Evolutionary conservation across 257 asterid species (phyloP), one percentile per base, ranked within the genome.

Genomic region (Forsythia viridissima): DNA sequence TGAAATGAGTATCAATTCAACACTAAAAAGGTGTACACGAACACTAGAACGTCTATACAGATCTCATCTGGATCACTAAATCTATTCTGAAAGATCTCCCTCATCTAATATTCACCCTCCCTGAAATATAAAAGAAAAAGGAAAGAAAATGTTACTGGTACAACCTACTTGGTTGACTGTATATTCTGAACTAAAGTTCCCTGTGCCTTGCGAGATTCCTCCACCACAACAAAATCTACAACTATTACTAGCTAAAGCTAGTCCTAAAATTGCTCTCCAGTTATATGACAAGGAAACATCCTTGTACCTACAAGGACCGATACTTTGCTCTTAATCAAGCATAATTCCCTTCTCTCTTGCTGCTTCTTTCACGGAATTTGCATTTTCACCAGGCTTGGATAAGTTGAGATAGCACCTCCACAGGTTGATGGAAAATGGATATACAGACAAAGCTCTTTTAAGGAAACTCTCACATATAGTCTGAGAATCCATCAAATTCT

Each of bases 401-500:
- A 80, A 57, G 34, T 68, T 72, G 73, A 84, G 79, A 48, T 80
- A 80, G 30, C 88, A 82, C 76, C 70, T 80, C 91, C 91, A 88
- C 34, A 88, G 82, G 55, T 76, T 76, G 59, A 82, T 4, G 0
- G 91, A 88, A 80, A 85, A 82, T 4, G 91, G 91, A 74, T 85
- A 73, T 6, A 88, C 78, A 6, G 81, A 74, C 42, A 88, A 38
- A 40, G 89, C 89, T 78, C 82, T 85, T 76, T 55, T 55, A 66
- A 77, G 80, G 70, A 88, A 85, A 71, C 79, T 88, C 77, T 79
- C 55, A 7, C 82, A 75, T 4, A 79, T 77, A 36, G 74, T 30
- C 61, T 30, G 73, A 78, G 67, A 71, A 38, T 79, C 76, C 3
- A 82, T 73, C 76, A 88, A 75, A 55, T 78, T 51, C 44, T 65